phyloP scores from a whole-genome alignment of 192 early-diverging fungal species.

The Coemansia reversa region DNA sequence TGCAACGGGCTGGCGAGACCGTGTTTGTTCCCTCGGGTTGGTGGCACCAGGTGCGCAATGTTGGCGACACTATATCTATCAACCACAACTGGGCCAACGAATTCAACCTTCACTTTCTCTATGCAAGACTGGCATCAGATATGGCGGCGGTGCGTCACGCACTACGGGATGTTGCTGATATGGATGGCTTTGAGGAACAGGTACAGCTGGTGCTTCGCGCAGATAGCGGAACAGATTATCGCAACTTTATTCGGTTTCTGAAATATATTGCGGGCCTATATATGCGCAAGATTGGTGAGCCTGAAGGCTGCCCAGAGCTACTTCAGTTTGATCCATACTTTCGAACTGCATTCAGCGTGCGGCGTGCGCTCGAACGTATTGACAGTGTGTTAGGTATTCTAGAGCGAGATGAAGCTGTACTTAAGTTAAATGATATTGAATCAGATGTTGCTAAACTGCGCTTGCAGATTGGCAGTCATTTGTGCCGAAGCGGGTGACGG shows the following conservation, averaged over 20 bases:
- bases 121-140: conserved; percentile 51
- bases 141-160: conserved; percentile 54
- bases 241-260: conserved; percentile 30
- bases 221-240: conserved; percentile 37
- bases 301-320: conserved; percentile 3
- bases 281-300: neutral
- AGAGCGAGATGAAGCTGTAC: conserved; percentile 10
- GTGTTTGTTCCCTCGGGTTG: conserved; percentile 74
- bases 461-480: neutral
- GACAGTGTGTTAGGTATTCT: conserved; percentile 13
- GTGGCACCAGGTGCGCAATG: conserved; percentile 74
- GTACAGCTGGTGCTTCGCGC: conserved; percentile 37
- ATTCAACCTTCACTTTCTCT: conserved; percentile 55
- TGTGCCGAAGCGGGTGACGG: no score
- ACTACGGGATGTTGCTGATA: conserved; percentile 57
- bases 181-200: conserved; percentile 37
- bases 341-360: conserved; percentile 8
- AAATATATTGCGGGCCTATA: conserved; percentile 12
- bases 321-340: conserved; percentile 21
- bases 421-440: neutral
- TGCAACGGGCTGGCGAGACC: conserved; percentile 64
- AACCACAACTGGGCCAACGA: conserved; percentile 79
- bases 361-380: conserved; percentile 16
- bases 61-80: conserved; percentile 71
- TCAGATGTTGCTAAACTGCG: conserved; percentile 2